Evolutionary conservation across 2,329 filamentous ascomycete genomes (phyloP).

Genomic region (Aotearoamyces nothofagi): DNA sequence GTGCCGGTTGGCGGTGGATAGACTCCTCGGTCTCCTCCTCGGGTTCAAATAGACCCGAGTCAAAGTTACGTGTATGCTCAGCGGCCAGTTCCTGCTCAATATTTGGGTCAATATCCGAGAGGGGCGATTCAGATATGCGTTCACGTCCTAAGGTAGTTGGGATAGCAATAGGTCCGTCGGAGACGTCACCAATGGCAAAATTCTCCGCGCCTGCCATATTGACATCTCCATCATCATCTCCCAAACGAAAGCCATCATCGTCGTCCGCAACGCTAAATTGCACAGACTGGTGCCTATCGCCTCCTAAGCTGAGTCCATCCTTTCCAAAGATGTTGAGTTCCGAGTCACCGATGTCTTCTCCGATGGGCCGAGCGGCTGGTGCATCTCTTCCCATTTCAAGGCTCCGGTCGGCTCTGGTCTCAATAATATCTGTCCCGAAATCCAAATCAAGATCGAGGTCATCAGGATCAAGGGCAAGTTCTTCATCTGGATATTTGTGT

Average conservation of each 20-base stretch:
- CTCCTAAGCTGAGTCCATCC: constrained; percentile 33
- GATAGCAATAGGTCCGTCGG: constrained; percentile 29
- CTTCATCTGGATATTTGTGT: constrained; percentile 35
- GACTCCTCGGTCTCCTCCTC: constrained; percentile 37
- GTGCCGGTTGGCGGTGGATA: constrained; percentile 51
- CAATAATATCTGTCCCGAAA: constrained; percentile 45
- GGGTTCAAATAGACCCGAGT: constrained; percentile 41
- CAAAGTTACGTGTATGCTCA: constrained; percentile 30
- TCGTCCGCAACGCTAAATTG: constrained; percentile 31
- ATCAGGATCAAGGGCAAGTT: constrained; percentile 38
- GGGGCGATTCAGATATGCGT: constrained; percentile 53
- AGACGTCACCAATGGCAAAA: constrained; percentile 44
- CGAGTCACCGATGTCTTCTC: constrained; percentile 46
- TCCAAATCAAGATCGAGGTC: constrained; percentile 62
- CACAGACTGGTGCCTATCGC: constrained; percentile 38
- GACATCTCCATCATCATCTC: constrained; percentile 50
- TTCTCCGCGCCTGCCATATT: constrained; percentile 48
- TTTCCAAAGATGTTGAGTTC: constrained; percentile 43
- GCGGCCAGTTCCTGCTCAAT: constrained; percentile 43
- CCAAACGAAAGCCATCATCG: constrained; percentile 39
- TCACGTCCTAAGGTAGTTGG: constrained; percentile 32
- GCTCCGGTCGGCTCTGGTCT: constrained; percentile 35
- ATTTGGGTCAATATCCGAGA: constrained; percentile 54
- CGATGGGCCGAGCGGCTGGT: constrained; percentile 47
- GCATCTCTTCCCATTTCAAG: constrained; percentile 88